Percentiles rank a stretch among this genome's conserved stretches.
phyloP scores from a whole-genome alignment of 352 stramenopile species.

The Saprolegnia parasitica region DNA sequence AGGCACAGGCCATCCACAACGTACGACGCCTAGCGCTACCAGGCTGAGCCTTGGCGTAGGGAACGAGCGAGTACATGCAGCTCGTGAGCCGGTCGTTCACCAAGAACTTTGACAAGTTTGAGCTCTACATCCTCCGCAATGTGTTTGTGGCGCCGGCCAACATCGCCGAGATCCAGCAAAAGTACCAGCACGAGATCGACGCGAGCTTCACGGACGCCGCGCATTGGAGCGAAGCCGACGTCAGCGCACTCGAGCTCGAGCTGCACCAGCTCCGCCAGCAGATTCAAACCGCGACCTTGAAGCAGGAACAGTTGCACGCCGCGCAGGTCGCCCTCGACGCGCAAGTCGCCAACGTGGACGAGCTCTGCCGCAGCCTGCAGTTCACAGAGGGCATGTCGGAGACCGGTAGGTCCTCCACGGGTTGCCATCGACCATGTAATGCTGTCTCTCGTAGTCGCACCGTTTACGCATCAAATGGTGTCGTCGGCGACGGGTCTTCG shows the following conservation, averaged over 20 bases:
- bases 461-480: slow-evolving; percentile 22
- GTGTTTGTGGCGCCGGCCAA: slow-evolving; percentile 53
- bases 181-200: slow-evolving; percentile 9
- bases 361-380: neutral
- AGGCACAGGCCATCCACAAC: slow-evolving; percentile 19
- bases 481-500: slow-evolving; percentile 10
- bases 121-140: slow-evolving; percentile 71
- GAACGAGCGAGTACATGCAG: slow-evolving; percentile 55
- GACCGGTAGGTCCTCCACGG: slow-evolving; percentile 3
- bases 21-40: neutral
- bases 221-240: slow-evolving; percentile 6
- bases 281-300: slow-evolving; percentile 13
- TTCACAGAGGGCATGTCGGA: slow-evolving; percentile 23
- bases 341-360: slow-evolving; percentile 7
- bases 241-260: slow-evolving; percentile 1
- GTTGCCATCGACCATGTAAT: neutral
- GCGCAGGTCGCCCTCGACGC: slow-evolving; percentile 3
- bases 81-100: slow-evolving; percentile 56
- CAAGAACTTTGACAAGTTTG: slow-evolving; percentile 83
- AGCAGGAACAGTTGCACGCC: neutral
- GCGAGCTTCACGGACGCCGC: slow-evolving; percentile 1
- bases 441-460: neutral
- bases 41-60: slow-evolving; percentile 32
- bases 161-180: slow-evolving; percentile 33
- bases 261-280: slow-evolving; percentile 14